Evolutionary conservation across 345 rosid genomes (phyloP).

Genomic region (Corymbia maculata): DNA sequence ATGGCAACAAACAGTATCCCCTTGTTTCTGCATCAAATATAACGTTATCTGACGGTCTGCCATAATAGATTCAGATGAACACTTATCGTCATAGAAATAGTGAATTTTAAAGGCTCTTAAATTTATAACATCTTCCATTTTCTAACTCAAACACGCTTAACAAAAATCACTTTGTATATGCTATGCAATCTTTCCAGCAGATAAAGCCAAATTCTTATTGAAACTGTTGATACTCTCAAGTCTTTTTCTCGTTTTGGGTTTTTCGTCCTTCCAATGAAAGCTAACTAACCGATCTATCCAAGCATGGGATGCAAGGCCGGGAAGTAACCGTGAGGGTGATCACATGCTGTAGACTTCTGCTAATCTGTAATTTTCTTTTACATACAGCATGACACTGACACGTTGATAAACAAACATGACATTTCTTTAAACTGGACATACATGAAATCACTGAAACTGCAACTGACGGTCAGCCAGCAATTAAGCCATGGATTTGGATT

Average conservation of each 20-base stretch:
- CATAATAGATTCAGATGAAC: background rate
- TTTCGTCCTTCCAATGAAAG: background rate
- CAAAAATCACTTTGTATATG: background rate
- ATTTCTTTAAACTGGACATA: background rate
- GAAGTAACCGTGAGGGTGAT: background rate
- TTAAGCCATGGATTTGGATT: background rate
- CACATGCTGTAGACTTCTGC: background rate
- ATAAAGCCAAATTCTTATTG: background rate
- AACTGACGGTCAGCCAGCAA: background rate
- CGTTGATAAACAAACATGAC: background rate
- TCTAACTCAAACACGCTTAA: background rate
- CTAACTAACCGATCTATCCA: background rate
- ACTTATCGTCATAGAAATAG: background rate
- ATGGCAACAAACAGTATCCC: slow-evolving; percentile 75
- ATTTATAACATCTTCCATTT: background rate
- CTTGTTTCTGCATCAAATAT: slow-evolving; percentile 49
- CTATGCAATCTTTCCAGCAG: background rate
- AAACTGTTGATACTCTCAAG: background rate
- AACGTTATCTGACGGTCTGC: background rate
- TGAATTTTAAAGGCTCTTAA: background rate
- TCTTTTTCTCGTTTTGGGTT: background rate
- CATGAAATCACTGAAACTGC: background rate
- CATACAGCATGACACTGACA: background rate
- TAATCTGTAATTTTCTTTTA: background rate
- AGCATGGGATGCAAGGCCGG: background rate